Conservation (phyloP, 345 rosid species). For the Populus euphratica region DNA sequence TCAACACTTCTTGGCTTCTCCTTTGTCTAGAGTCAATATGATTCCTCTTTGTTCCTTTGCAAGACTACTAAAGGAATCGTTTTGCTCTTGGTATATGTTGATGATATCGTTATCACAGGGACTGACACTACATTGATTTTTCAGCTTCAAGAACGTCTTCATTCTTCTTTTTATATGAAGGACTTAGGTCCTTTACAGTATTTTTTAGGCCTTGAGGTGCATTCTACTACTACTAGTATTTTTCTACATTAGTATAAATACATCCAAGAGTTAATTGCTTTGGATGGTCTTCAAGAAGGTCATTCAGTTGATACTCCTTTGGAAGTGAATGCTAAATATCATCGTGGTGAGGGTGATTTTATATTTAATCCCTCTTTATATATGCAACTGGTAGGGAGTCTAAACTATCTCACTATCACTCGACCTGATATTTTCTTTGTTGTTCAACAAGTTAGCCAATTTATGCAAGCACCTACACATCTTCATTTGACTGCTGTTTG, state of each 20-base stretch:
- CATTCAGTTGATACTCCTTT: no score
- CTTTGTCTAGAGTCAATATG: background rate
- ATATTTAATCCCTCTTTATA: no score
- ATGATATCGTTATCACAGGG: background rate
- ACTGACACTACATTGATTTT: background rate
- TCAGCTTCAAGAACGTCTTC: background rate
- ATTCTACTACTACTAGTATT: background rate
- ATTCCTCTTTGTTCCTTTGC: background rate
- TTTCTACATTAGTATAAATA: background rate
- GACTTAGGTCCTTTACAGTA: background rate
- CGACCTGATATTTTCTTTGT: no score
- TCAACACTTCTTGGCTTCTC: background rate
- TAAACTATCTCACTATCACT: no score
- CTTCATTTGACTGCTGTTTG: no score
- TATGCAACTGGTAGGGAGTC: no score
- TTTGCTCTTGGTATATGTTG: background rate
- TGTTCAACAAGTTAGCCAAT: no score
- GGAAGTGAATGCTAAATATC: no score
- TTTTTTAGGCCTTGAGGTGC: background rate
- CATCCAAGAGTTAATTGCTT: background rate
- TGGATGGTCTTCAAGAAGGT: background rate
- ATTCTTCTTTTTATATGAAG: background rate
- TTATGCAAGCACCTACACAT: no score
- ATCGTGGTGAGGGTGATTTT: no score
- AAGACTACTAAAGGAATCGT: background rate